Percentiles rank a stretch among this genome's conserved stretches.
These are phyloP conservation scores for Microglena sp. DNA, from an alignment of 139 green algal genomes.

Conservation along the genomic window DNA sequence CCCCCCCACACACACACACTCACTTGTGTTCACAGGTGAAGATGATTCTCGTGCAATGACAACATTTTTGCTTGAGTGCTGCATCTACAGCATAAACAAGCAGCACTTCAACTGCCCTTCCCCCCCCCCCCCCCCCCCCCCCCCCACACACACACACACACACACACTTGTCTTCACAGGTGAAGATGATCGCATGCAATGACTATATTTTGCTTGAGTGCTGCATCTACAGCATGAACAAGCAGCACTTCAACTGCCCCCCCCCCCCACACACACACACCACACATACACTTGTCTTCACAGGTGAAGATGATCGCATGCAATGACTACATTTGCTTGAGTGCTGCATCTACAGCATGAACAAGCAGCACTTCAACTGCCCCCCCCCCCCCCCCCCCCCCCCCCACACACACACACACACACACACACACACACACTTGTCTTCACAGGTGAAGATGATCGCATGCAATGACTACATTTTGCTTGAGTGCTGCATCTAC, in stretches of 20 bases:
- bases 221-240: constrained; percentile 87
- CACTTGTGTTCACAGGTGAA: no score
- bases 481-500: constrained; percentile 94
- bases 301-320: constrained; percentile 89
- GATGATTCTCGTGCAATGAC: constrained; percentile 98
- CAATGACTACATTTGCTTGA: constrained; percentile 99
- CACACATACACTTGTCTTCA: no score
- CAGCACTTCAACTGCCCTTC: no score
- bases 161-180: no score
- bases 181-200: constrained; percentile 93
- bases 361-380: constrained; percentile 77
- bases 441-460: constrained; percentile 91
- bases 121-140: no score
- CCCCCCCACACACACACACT: no score
- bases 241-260: constrained; percentile 67
- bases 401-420: no score
- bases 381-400: no score
- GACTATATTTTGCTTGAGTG: constrained; percentile 95
- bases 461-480: constrained; percentile 95
- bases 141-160: no score
- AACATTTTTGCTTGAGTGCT: constrained; percentile 91
- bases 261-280: no score
- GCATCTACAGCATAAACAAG: constrained; percentile 88
- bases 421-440: no score
- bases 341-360: constrained; percentile 83